These are phyloP conservation scores for Fomitopsis betulina DNA, from an alignment of 1,284 basidiomycete species.

Conservation along the genomic window DNA sequence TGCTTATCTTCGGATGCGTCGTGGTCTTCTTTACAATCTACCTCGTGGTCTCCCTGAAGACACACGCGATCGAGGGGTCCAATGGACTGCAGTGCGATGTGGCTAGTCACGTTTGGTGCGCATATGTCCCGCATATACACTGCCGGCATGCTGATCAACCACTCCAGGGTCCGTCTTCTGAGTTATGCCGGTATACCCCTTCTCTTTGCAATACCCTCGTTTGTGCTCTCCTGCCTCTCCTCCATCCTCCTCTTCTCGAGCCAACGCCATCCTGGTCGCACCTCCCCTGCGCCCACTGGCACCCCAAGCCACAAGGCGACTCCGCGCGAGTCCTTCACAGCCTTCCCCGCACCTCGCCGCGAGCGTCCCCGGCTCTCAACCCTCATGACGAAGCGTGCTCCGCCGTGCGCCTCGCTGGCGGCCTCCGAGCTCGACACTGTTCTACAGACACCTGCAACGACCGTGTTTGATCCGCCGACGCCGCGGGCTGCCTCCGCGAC, in stretches of 20 bases:
- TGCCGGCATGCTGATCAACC: background rate
- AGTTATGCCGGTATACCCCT: slow-evolving; percentile 56
- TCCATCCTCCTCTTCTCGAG: slow-evolving; percentile 13
- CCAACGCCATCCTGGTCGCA: slow-evolving; percentile 9
- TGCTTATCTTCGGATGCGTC: slow-evolving; percentile 40
- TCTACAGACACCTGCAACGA: background rate
- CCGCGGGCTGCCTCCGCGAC: background rate
- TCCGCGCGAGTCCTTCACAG: slow-evolving; percentile 15
- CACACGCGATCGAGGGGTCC: slow-evolving; percentile 38
- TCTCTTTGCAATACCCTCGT: slow-evolving; percentile 45
- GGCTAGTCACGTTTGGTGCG: slow-evolving; percentile 49
- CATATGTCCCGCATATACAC: background rate
- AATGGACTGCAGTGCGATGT: slow-evolving; percentile 56
- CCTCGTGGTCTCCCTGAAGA: slow-evolving; percentile 37
- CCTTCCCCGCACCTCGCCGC: slow-evolving; percentile 19
- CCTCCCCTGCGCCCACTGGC: slow-evolving; percentile 2
- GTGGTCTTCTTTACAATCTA: slow-evolving; percentile 38
- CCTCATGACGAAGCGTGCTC: no score
- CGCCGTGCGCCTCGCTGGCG: slow-evolving; percentile 3
- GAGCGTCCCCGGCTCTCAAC: background rate
- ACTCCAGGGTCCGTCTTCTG: slow-evolving; percentile 51
- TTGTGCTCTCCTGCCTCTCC: slow-evolving; percentile 33
- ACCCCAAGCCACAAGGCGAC: background rate
- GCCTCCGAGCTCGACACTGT: background rate
- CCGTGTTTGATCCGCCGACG: background rate